Conservation (phyloP, 129 eudicot species). For the Gnaphalium uliginosum region DNA sequence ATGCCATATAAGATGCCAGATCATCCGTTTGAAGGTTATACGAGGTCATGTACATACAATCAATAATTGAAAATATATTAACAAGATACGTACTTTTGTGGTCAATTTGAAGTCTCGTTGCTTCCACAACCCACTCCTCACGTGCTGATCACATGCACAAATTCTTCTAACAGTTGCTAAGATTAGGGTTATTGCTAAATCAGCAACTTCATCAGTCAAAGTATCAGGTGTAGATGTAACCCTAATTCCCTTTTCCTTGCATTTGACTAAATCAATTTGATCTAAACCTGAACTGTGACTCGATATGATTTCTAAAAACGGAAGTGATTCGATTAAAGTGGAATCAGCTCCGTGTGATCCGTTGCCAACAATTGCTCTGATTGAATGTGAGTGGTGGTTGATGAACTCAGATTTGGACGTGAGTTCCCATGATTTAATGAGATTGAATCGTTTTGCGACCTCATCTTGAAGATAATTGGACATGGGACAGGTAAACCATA, state of each 20-base stretch:
- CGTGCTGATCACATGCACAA: slow-evolving; percentile 51
- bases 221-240: slow-evolving; percentile 86
- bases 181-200: slow-evolving; percentile 55
- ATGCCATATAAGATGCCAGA: no score
- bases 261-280: slow-evolving; percentile 69
- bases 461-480: slow-evolving; percentile 60
- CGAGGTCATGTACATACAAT: no score
- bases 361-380: slow-evolving; percentile 78
- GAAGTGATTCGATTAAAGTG: slow-evolving; percentile 61
- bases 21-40: no score
- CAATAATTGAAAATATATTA: no score
- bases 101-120: slow-evolving; percentile 49
- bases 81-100: slow-evolving; percentile 47
- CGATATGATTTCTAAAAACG: slow-evolving; percentile 71
- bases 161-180: slow-evolving; percentile 70
- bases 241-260: slow-evolving; percentile 67
- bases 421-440: slow-evolving; percentile 63
- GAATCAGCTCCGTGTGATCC: slow-evolving; percentile 69
- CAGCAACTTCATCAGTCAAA: slow-evolving; percentile 91
- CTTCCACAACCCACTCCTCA: slow-evolving; percentile 69
- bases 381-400: slow-evolving; percentile 42
- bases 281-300: slow-evolving; percentile 85
- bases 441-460: slow-evolving; percentile 56
- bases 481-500: slow-evolving; percentile 72
- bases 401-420: slow-evolving; percentile 36